A percentile compares a stretch with the other conserved stretches of the same genome.
phyloP scores from a whole-genome alignment of 1,284 basidiomycete species.

The Marasmius tenuissimus region DNA sequence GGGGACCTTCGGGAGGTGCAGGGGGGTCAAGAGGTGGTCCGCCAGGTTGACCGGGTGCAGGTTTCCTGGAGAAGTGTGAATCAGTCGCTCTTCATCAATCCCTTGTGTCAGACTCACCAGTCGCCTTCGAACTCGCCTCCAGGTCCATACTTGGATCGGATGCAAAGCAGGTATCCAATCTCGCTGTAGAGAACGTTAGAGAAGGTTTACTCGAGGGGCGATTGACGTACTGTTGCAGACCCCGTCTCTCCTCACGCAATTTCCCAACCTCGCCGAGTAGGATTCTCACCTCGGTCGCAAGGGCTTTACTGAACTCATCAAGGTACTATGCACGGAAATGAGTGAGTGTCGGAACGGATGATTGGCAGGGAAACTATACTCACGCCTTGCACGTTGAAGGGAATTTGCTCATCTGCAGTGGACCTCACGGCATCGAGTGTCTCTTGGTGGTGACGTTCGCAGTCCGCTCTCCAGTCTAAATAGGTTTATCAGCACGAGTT shows the following conservation, averaged over 20 bases:
- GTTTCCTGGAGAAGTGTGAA: constrained; percentile 40
- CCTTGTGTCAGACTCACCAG: constrained; percentile 43
- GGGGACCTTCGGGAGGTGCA: constrained; percentile 39
- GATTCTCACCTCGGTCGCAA: constrained; percentile 77
- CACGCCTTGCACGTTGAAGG: constrained; percentile 76
- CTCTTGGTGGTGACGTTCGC: constrained; percentile 57
- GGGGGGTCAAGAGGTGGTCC: constrained; percentile 36
- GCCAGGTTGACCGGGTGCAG: constrained; percentile 39
- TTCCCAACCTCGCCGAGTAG: constrained; percentile 76
- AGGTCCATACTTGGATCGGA: constrained; percentile 70
- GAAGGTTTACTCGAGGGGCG: background rate
- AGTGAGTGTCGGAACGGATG: constrained; percentile 9
- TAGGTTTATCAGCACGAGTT: constrained; percentile 9
- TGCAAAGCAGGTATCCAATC: constrained; percentile 62
- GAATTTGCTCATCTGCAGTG: constrained; percentile 69
- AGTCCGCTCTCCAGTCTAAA: constrained; percentile 64
- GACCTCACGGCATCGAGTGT: constrained; percentile 60
- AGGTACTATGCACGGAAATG: constrained; percentile 48
- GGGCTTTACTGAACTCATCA: constrained; percentile 77
- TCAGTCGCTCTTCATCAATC: background rate
- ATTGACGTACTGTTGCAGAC: constrained; percentile 58
- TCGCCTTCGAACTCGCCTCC: constrained; percentile 76
- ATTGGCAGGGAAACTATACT: constrained; percentile 20
- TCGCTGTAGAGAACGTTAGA: constrained; percentile 44
- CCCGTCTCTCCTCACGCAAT: constrained; percentile 69